phyloP scores from a whole-genome alignment of 73 alveolate genomes.

The Paramecium pentaurelia region DNA sequence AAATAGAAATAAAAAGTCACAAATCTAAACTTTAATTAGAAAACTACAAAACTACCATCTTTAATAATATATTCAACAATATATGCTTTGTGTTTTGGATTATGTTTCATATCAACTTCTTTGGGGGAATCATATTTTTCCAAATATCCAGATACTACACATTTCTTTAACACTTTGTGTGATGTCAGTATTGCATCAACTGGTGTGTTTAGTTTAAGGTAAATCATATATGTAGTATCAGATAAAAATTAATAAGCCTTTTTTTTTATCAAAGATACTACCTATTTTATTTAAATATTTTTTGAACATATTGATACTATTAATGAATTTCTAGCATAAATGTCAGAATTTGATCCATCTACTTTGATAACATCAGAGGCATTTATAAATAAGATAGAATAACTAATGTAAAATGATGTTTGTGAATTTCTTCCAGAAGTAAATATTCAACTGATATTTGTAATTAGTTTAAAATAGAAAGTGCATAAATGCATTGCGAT shows the following conservation, averaged over 20 bases:
- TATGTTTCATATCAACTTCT: background rate
- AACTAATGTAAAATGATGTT: slow-evolving; percentile 1
- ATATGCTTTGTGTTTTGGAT: background rate
- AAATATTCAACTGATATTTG: background rate
- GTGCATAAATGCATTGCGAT: slow-evolving; percentile 31
- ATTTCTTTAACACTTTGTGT: background rate
- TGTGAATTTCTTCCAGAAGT: slow-evolving; percentile 14
- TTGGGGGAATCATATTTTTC: background rate
- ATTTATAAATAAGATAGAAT: background rate
- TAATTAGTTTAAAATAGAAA: background rate
- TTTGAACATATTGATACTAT: background rate
- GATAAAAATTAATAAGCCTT: background rate
- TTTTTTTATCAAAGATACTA: background rate
- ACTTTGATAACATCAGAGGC: background rate
- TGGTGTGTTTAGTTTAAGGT: slow-evolving; percentile 6
- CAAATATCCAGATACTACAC: slow-evolving; percentile 26
- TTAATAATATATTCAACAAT: background rate
- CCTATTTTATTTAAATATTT: background rate
- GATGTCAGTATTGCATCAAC: slow-evolving; percentile 15
- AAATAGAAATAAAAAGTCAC: background rate
- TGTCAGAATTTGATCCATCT: background rate
- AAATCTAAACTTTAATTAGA: background rate
- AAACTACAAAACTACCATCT: background rate
- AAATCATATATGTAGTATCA: background rate
- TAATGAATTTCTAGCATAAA: background rate